These are phyloP conservation scores for Cyberlindnera euphorbiiphila DNA, from an alignment of 805 yeast genomes.

Conservation along the genomic window DNA sequence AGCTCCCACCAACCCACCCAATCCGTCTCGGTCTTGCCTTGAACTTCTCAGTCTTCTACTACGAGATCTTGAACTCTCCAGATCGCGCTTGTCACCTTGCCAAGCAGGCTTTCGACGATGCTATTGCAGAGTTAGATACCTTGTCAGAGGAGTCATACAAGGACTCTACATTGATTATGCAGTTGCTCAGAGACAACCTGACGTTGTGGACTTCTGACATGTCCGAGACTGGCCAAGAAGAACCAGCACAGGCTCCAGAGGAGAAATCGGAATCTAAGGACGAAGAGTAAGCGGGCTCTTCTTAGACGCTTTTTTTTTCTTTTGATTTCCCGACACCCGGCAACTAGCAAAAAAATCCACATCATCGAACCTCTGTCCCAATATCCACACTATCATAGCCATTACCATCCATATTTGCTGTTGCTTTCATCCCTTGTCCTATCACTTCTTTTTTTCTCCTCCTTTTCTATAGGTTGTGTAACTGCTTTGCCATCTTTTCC, in stretches of 20 bases:
- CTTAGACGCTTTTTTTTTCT: background rate
- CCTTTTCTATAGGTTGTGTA: constrained; percentile 8
- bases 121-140: constrained; percentile 97
- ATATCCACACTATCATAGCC: background rate
- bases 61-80: constrained; percentile 96
- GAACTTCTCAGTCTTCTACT: constrained; percentile 96
- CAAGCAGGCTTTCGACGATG: constrained; percentile 98
- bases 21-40: constrained; percentile 96
- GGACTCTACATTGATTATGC: constrained; percentile 98
- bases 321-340: background rate
- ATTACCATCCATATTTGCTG: background rate
- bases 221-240: constrained; percentile 74
- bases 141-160: constrained; percentile 97
- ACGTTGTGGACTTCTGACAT: constrained; percentile 97
- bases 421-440: background rate
- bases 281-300: constrained; percentile 26
- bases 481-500: constrained; percentile 8
- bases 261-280: constrained; percentile 31
- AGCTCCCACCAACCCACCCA: constrained; percentile 98
- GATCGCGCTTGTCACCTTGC: constrained; percentile 99
- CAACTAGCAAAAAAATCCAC: constrained; percentile 1
- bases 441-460: constrained; percentile 4
- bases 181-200: constrained; percentile 95
- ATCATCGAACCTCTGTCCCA: background rate
- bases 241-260: constrained; percentile 35